Conservation (phyloP, 768 basidiomycete species). For the Xanthoconium purpureum region DNA sequence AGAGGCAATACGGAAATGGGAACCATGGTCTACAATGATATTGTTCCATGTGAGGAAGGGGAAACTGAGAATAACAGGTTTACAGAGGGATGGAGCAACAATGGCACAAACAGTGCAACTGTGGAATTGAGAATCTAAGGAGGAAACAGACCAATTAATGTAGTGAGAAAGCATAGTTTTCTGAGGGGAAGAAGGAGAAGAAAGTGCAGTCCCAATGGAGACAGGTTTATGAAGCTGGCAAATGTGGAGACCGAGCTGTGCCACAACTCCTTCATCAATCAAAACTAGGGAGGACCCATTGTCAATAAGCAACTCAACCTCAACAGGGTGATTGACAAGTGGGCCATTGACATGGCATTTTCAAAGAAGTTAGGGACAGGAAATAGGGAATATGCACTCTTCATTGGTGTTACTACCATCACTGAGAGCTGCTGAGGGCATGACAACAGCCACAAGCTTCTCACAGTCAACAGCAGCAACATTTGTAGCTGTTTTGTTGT, state of each 20-base stretch:
- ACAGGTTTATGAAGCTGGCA: too few species aligned
- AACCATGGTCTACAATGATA: constrained; percentile 31
- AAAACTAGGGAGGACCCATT: constrained; percentile 32
- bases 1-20: not conserved
- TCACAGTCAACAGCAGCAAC: not conserved
- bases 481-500: too few species aligned
- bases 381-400: constrained; percentile 16
- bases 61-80: constrained; percentile 31
- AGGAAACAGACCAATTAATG: constrained; percentile 11
- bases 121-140: not conserved
- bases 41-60: constrained; percentile 35
- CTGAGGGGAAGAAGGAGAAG: too few species aligned
- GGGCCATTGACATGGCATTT: constrained; percentile 9
- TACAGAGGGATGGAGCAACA: constrained; percentile 23
- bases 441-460: not conserved
- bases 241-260: not conserved
- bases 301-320: constrained; percentile 25
- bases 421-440: not conserved
- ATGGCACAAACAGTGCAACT: constrained; percentile 13
- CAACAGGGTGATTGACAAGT: not conserved
- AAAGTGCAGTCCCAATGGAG: too few species aligned
- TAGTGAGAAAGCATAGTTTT: not conserved
- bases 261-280: constrained; percentile 12
- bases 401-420: not conserved
- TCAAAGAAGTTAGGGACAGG: constrained; percentile 10